Percentiles rank a stretch among this genome's conserved stretches.
These are phyloP conservation scores for Tremella fuciformis DNA, from an alignment of 768 basidiomycete species.

Conservation along the genomic window DNA sequence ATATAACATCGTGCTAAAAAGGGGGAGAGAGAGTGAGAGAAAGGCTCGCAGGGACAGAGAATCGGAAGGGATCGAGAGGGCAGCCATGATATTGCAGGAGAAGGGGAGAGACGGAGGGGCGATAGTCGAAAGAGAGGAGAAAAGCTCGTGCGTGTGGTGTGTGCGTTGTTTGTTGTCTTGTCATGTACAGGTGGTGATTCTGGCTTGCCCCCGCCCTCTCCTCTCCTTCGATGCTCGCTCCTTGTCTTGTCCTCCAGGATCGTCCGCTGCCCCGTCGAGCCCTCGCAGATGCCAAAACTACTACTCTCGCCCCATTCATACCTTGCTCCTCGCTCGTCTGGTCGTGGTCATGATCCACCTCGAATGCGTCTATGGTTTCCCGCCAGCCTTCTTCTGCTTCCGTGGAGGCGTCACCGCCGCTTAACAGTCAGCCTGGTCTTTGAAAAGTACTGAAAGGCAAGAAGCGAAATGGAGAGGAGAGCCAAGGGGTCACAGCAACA, in stretches of 20 bases:
- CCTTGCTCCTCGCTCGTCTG: neutral
- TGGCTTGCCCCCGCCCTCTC: constrained; percentile 2
- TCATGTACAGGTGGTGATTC: neutral
- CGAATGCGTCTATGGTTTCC: constrained; percentile 54
- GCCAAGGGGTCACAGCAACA: constrained; percentile 2
- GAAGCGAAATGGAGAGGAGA: constrained; percentile 3
- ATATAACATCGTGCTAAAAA: too few relatives aligned
- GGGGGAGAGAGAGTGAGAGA: too few relatives aligned
- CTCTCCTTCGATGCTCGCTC: too few relatives aligned
- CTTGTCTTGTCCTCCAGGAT: neutral
- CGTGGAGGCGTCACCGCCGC: constrained; percentile 86
- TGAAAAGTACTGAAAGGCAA: constrained; percentile 1
- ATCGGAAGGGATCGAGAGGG: too few relatives aligned
- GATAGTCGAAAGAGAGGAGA: neutral
- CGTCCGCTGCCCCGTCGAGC: constrained; percentile 4
- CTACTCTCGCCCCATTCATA: neutral
- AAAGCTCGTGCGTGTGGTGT: neutral
- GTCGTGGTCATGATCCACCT: neutral
- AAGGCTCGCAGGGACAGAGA: too few relatives aligned
- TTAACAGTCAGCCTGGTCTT: constrained; percentile 14
- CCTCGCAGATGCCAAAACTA: neutral
- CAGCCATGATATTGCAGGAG: neutral
- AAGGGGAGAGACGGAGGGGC: neutral
- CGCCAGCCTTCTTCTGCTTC: constrained; percentile 96
- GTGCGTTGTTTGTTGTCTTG: too few relatives aligned